Evolutionary conservation across 257 asterid species (phyloP), one percentile per base, ranked within the genome.

Genomic region (Mitragyna speciosa): DNA sequence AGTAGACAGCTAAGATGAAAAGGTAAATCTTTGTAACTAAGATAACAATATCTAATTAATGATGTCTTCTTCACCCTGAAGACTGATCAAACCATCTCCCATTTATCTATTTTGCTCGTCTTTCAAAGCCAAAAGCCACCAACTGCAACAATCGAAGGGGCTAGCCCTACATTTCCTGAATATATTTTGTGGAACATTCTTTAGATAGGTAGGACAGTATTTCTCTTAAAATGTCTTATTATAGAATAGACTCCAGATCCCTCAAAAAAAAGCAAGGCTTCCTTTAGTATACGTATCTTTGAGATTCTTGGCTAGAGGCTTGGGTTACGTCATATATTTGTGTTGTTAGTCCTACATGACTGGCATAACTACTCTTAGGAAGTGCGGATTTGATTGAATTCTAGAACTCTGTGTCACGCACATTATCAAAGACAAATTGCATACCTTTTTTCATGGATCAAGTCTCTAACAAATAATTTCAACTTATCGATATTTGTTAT

Each of bases 81-180:
- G n/a, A n/a, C n/a, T n/a, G n/a, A n/a, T n/a, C n/a, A n/a, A n/a
- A n/a, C n/a, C n/a, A n/a, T n/a, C n/a, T n/a, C n/a, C n/a, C 83
- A 83, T 33, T 79, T 82, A n/a, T 75, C 77, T 20, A n/a, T 33
- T 30, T 61, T 80, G 28, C 31, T 76, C 41, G 36, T 82, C 74
- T 56, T 83, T 86, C 2, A 74, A 64, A 59, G 81, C 79, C 58
- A 83, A 63, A 33, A 80, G 70, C 26, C 72, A 20, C 71, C 76
- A 61, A 70, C 68, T 48, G 83, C 80, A 3, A n/a, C n/a, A n/a
- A n/a, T n/a, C n/a, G n/a, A n/a, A n/a, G 76, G 83, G 87, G 87
- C 58, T 75, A 51, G 85, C 87, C 7, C 16, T 78, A 70, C 87
- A 85, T 64, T 76, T 81, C 19, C 11, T 20, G 59, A 80, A 16